Percentiles rank a stretch among this genome's conserved stretches.
Evolutionary conservation across 2,329 filamentous ascomycete species (phyloP).

Genomic region (Escovopsis weberi): DNA sequence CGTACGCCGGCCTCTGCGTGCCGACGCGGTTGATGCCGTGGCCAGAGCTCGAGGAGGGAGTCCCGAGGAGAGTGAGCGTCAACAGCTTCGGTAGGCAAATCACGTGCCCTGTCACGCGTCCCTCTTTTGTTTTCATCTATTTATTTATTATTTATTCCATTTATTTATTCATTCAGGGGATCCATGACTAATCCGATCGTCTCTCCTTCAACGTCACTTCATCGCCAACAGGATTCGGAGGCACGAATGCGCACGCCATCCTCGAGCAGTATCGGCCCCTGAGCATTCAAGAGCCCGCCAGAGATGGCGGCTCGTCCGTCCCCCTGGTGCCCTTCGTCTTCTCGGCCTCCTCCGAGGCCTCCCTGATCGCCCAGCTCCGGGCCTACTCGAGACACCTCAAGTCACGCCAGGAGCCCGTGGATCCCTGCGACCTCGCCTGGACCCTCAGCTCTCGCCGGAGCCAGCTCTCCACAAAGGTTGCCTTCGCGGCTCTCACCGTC

Average conservation of each 20-base stretch:
- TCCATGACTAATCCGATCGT: conserved; percentile 8
- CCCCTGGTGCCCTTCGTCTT: background rate
- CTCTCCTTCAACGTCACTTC: too few relatives aligned
- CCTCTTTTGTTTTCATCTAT: too few relatives aligned
- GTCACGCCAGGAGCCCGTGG: background rate
- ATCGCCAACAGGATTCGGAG: conserved; percentile 18
- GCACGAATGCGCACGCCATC: conserved; percentile 29
- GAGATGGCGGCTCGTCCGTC: conserved; percentile 11
- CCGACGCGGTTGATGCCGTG: conserved; percentile 9
- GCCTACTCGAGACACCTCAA: background rate
- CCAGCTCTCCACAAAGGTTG: background rate
- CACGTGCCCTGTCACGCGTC: too few relatives aligned
- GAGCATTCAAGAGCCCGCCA: too few relatives aligned
- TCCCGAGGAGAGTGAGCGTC: conserved; percentile 10
- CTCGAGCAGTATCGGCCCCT: conserved; percentile 12
- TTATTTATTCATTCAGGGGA: conserved; percentile 21
- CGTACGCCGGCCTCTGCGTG: conserved; percentile 9
- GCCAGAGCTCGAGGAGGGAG: conserved; percentile 6
- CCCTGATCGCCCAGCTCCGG: background rate
- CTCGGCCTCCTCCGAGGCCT: background rate
- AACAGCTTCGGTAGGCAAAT: conserved; percentile 21
- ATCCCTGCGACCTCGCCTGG: background rate
- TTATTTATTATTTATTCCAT: too few relatives aligned
- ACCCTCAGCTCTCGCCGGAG: background rate
- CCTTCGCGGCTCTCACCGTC: background rate